These are phyloP conservation scores for Petunia hybrid DNA, from an alignment of 305 asterid species.

Conservation along the genomic window DNA sequence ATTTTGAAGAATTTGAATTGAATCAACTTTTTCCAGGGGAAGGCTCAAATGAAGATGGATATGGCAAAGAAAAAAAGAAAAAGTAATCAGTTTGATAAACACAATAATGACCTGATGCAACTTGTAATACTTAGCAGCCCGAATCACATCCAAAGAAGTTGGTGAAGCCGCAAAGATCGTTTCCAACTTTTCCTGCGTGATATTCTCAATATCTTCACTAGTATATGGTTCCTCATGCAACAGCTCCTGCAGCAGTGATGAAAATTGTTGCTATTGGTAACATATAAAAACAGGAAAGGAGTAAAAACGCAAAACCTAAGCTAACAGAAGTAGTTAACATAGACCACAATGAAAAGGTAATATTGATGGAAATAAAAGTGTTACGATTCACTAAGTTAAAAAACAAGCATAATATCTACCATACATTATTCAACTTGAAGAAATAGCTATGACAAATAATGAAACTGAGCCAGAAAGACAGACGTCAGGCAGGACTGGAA, in stretches of 20 bases:
- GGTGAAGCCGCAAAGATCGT: constrained; percentile 72
- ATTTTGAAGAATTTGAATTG: constrained; percentile 13
- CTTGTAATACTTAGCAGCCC: constrained; percentile 79
- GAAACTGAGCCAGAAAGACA: background rate
- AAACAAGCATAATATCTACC: background rate
- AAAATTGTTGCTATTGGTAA: constrained; percentile 21
- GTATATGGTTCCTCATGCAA: constrained; percentile 79
- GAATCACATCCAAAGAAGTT: constrained; percentile 81
- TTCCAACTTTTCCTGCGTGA: constrained; percentile 61
- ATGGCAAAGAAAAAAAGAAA: background rate
- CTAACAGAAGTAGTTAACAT: background rate
- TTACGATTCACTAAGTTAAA: background rate
- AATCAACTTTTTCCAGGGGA: background rate
- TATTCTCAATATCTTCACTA: constrained; percentile 71
- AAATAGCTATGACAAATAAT: constrained; percentile 9
- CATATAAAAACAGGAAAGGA: background rate
- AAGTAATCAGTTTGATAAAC: background rate
- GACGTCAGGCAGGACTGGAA: background rate
- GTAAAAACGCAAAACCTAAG: constrained; percentile 18
- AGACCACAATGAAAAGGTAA: background rate
- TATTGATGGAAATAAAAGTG: constrained; percentile 5
- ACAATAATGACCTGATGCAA: constrained; percentile 70
- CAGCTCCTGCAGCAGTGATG: constrained; percentile 56
- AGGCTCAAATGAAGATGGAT: background rate
- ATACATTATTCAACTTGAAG: background rate